Evolutionary conservation across 345 rosid species (phyloP), one percentile per base, ranked within the genome.

Genomic region (Citrus trifoliata): DNA sequence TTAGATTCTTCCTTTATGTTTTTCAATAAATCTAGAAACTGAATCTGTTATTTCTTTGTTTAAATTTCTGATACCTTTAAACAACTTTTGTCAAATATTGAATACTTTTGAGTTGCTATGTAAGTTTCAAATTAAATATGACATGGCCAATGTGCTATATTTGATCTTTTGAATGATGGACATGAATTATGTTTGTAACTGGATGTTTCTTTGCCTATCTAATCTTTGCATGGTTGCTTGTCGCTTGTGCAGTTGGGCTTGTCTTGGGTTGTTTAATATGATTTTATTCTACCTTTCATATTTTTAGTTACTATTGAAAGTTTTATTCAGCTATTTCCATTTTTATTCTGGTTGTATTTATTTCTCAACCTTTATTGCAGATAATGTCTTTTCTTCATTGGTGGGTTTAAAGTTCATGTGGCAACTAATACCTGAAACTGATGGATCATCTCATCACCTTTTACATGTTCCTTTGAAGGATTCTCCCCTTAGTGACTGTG

Each of bases 331-430:
- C 66, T 33, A 66, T 28, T 74, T 62, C n/a, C 16, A 32, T 53
- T 61, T 22, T 60, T 68, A 65, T 37, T 60, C 27, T 62, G 64
- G 66, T 28, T 62, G 24, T 64, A 37, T 78, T 63, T 56, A 73
- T 60, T 65, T 66, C 61, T 84, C 78, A 63, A 69, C 25, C 25
- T 81, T 65, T 53, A 58, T 27, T 86, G 87, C 89, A 95, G 99
- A 93, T 71, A 93, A 93, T 53, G 95, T 89, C 68, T 95, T 95
- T 84, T 93, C 99, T 18, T 95, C 99, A 37, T 85, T 95, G 64
- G 99, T 93, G 82, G 98, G 98, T 77, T 85, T 95, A 79, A 95
- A 91, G 33, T 95, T 95, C 90, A 85, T 81, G 91, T 95, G 99
- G 99, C 86, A 88, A 83, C 82, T 92, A 80, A 80, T 77, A 78